Base-by-base conservation (phyloP, 2,329 filamentous ascomycete species). In the Pyrenophora graminea region DNA sequence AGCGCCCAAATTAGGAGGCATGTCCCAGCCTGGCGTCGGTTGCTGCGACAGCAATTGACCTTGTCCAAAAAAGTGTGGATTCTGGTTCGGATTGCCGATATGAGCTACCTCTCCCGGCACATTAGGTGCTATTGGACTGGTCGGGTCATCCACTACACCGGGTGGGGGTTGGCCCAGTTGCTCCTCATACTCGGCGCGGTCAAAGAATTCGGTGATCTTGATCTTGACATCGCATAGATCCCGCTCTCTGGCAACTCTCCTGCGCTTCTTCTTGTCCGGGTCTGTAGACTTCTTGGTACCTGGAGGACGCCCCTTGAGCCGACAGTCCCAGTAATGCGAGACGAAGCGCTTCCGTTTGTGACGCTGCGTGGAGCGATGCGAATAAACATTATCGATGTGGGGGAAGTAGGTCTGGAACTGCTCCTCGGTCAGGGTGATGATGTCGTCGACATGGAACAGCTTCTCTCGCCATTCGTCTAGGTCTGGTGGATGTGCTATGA, bases 141-240 rank as follows among this genome's bases (percentile, higher is more conserved):
- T 47, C 3, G 45, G 43, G 9, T 61, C 51, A n/a, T 51, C 47
- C 10, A 53, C 54, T 10, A 46, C 41, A 15, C 51, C 48, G 21
- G 68, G 66, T 8, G 67, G 64, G 17, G 64, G 59, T 13, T 63
- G 58, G 13, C 68, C 66, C 27, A 66, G 61, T 42, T 73, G 69
- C 45, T 73, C 71, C 32, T 64, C 60, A 31, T 72, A 64, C 39
- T 72, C 68, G 17, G 69, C 75, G 32, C 81, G 82, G 8, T 86
- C 82, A 46, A 88, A 87, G 74, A 89, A 90, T 71, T 92, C 89
- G 2, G 88, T 91, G 53, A 92, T 90, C 71, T 91, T 92, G 70
- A 92, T 91, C 74, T 92, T 92, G 58, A 92, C 89, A 70, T 92
- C 88, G 69, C 89, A 93, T n/a, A 91, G 79, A 73, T 91, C 87